Conservation (phyloP, 163 green algal species). For the Prototheca wickerhamii region DNA sequence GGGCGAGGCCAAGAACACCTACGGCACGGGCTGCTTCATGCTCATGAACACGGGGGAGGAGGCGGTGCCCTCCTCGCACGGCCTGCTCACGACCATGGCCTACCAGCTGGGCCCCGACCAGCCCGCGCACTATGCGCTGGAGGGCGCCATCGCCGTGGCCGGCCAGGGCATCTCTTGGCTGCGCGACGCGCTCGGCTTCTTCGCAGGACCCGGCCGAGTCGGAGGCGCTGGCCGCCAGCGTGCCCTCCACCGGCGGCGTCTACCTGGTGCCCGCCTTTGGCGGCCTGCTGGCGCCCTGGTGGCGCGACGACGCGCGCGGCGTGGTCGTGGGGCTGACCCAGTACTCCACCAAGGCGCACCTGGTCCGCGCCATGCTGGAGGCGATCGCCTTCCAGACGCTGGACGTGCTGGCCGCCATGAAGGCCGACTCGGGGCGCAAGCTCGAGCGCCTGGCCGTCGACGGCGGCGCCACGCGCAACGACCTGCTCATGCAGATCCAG, state of each 20-base stretch:
- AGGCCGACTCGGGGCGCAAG: conserved; percentile 43
- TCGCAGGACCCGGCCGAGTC: conserved; percentile 45
- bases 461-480: conserved; percentile 76
- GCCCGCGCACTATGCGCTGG: conserved; percentile 72
- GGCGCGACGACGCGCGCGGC: conserved; percentile 74
- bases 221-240: conserved; percentile 55
- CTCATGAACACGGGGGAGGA: conserved; percentile 82
- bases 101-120: conserved; percentile 65
- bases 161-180: conserved; percentile 87
- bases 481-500: conserved; percentile 82
- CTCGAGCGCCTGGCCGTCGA: conserved; percentile 61
- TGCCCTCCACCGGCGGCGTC: conserved; percentile 63
- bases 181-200: conserved; percentile 57
- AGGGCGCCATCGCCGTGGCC: conserved; percentile 83
- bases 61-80: conserved; percentile 61
- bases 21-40: conserved; percentile 96
- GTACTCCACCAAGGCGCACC: conserved; percentile 58
- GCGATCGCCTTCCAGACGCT: conserved; percentile 85
- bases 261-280: conserved; percentile 96
- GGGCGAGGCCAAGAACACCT: conserved; percentile 93
- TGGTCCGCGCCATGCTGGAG: conserved; percentile 87
- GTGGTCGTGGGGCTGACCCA: conserved; percentile 68
- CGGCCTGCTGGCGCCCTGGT: conserved; percentile 83
- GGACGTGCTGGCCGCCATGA: conserved; percentile 91
- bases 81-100: conserved; percentile 79